Conservation (phyloP, 2,329 filamentous ascomycete genomes). For the Fusarium hostae region DNA sequence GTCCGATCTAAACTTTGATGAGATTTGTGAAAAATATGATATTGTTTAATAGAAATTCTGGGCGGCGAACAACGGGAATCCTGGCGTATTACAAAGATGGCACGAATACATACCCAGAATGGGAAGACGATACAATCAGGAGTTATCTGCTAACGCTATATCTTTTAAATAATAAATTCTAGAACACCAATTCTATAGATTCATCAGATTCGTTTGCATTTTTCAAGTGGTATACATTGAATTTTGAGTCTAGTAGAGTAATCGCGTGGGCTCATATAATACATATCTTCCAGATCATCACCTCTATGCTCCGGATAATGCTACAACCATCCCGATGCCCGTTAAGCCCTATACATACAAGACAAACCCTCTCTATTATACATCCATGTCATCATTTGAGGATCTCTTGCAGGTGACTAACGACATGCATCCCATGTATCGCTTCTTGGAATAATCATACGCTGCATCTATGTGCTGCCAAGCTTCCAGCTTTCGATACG, state of each 20-base stretch:
- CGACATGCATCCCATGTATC: not conserved
- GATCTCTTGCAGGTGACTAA: not conserved
- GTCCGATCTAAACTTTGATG: conserved; percentile 81
- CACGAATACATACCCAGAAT: conserved; percentile 20
- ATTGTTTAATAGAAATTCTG: not conserved
- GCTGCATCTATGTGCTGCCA: conserved; percentile 61
- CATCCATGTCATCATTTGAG: conserved; percentile 22
- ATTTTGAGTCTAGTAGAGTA: conserved; percentile 38
- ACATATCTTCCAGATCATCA: conserved; percentile 26
- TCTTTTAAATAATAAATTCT: conserved; percentile 9
- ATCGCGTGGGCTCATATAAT: conserved; percentile 31
- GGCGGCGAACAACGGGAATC: not conserved
- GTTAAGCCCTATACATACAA: conserved; percentile 31
- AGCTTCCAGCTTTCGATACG: conserved; percentile 86
- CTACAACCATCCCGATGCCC: conserved; percentile 21
- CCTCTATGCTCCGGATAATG: conserved; percentile 25
- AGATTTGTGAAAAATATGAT: not conserved
- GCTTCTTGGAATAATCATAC: not conserved
- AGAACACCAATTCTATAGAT: not conserved
- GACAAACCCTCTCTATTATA: conserved; percentile 39
- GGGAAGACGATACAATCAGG: conserved; percentile 10
- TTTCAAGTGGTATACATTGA: conserved; percentile 11
- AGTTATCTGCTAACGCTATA: conserved; percentile 19
- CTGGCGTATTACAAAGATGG: conserved; percentile 10
- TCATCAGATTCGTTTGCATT: not conserved